These are phyloP conservation scores for Paracamarosporium sp. DNA, from an alignment of 2,329 filamentous ascomycete genomes.

Conservation along the genomic window DNA sequence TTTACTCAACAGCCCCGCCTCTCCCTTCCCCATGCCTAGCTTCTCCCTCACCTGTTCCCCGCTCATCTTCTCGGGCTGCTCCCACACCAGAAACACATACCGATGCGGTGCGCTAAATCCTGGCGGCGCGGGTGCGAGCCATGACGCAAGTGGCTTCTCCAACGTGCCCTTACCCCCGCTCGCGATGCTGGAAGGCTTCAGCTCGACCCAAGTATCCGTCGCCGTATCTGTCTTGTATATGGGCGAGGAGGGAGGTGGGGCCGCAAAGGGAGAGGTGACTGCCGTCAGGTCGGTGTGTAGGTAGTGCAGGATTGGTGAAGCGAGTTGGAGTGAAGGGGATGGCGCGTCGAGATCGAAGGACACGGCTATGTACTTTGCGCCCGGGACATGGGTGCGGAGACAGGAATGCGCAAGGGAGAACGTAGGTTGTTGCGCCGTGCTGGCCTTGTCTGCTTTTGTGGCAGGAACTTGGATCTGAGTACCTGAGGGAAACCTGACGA, in stretches of 20 bases:
- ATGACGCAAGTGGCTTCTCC: slow-evolving; percentile 1
- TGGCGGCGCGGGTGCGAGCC: background rate
- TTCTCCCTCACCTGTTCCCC: slow-evolving; percentile 1
- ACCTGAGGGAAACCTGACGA: slow-evolving; percentile 5
- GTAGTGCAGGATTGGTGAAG: slow-evolving; percentile 1
- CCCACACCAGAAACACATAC: slow-evolving; percentile 8
- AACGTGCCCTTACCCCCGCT: background rate
- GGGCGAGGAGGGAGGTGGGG: background rate
- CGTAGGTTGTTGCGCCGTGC: background rate
- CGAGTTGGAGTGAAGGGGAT: background rate
- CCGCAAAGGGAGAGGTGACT: background rate
- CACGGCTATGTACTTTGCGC: slow-evolving; percentile 1
- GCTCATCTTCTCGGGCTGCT: background rate
- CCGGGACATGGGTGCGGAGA: background rate
- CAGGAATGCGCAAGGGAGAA: background rate
- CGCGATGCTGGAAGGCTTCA: background rate
- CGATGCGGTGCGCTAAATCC: slow-evolving; percentile 3
- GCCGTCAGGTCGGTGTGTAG: slow-evolving; percentile 2
- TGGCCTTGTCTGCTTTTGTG: background rate
- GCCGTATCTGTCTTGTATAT: background rate
- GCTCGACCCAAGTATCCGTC: background rate
- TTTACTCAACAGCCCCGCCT: background rate
- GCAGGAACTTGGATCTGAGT: background rate
- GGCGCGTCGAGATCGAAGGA: slow-evolving; percentile 4
- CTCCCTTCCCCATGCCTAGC: background rate